Base-by-base conservation (phyloP, 164 flowering plant species). In the Piper longum region DNA sequence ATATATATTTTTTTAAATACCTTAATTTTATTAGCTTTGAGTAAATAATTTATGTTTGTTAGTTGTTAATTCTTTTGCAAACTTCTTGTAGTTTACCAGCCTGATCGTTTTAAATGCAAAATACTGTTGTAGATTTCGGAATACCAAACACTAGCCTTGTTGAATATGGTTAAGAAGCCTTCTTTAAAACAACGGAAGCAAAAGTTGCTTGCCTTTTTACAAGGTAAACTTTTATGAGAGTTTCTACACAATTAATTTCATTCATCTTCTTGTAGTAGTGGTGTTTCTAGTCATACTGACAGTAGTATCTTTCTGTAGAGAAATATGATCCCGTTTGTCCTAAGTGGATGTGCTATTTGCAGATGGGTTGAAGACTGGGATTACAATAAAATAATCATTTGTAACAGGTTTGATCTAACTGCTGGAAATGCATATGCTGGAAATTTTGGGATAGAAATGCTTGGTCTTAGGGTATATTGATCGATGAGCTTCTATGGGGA, bases 321-420 rank as follows among this genome's bases (percentile, higher is more conserved):
- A 85, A 80, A 60, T 89, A 95, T 71, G 93, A 91, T 66, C 97
- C 97, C 60, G 91, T 91, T 61, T 42, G 62, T 78, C 87, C 84
- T 41, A 91, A 83, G 83, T 95, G 99, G 99, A 62, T 95, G 97
- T 82, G 99, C 99, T 56, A 81, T 91, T 19, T 95, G 99, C 68
- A 80, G 96, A 80, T 89, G 99, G 97, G 89, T 89, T 74, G 96
- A 88, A 75, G 99, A 95, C 76, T 91, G 96, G 96, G 97, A 95
- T 76, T 85, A 85, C 81, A 95, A 95, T 70, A 95, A 89, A 78
- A 95, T 95, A 60, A 89, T 93, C 56, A 90, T 93, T 67, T 93
- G 98, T 81, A 90, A 74, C 75, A 86, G 98, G 98, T 95, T 65
- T 67, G 36, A 26, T 26, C 36, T 26, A 26, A 26, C 36, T 26